Evolutionary conservation across 176 grass and related monocot species (phyloP).

Genomic region (Phyllostachys edulis): DNA sequence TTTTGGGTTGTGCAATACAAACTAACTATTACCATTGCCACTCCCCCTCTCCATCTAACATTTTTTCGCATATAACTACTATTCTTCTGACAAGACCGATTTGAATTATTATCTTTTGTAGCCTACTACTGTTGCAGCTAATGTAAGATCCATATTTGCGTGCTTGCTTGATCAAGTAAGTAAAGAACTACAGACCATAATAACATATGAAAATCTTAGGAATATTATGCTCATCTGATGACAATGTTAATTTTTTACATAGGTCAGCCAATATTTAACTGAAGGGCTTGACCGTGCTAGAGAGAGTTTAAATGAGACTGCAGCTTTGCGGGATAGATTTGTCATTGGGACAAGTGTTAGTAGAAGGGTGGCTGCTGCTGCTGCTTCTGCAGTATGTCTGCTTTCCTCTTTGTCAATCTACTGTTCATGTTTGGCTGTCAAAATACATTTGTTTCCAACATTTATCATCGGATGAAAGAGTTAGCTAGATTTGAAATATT

Average conservation of each 20-base stretch:
- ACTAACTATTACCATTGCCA: no score
- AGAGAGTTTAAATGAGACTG: constrained; percentile 92
- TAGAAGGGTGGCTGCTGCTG: constrained; percentile 83
- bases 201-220: constrained; percentile 12
- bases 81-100: constrained; percentile 16
- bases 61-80: neutral
- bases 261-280: constrained; percentile 97
- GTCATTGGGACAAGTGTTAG: constrained; percentile 92
- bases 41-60: no score
- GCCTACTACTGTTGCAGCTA: constrained; percentile 75
- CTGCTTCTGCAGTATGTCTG: constrained; percentile 79
- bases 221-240: constrained; percentile 26
- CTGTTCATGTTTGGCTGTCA: constrained; percentile 15
- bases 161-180: constrained; percentile 99
- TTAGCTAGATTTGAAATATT: constrained; percentile 36
- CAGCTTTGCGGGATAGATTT: constrained; percentile 70
- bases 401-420: constrained; percentile 13
- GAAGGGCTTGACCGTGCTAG: constrained; percentile 87
- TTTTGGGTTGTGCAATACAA: no score
- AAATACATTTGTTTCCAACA: neutral
- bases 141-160: constrained; percentile 78
- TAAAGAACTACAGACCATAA: constrained; percentile 2
- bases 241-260: constrained; percentile 31
- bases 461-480: constrained; percentile 23
- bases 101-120: constrained; percentile 42